Evolutionary conservation across 345 rosid species (phyloP), one percentile per base, ranked within the genome.

Genomic region (Eutrema japonicum): DNA sequence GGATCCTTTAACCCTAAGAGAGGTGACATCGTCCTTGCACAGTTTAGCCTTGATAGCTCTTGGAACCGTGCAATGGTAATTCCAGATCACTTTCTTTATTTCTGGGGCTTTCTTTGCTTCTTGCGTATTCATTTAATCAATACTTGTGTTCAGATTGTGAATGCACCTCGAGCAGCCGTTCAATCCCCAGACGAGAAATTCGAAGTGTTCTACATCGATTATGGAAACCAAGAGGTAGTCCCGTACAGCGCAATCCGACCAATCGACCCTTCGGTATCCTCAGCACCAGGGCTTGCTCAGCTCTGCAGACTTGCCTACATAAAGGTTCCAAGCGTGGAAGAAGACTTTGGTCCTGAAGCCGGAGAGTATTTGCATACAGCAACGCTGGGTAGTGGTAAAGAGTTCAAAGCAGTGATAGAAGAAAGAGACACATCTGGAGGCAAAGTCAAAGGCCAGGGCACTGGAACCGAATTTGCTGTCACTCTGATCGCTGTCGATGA

Each of bases 31-130:
- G 90, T 96, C 53, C 96, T 96, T 70, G 97, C 99, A 65, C 99
- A 90, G 81, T 90, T 88, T 81, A 92, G 98, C 61, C 87, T 88
- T 37, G 99, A 96, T 70, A 88, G 88, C 71, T 90, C 99, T 46
- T 96, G 99, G 99, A 96, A 96, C 75, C 80, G 99, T 62, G 98
- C 99, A 54, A 83, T 92, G 98, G 99, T 96, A 81, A 80, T 82
- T 47, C 10, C 3, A 38, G 0, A 64, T 61, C 63, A 13, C 41
- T 68, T 69, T 29, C 74, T 45, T 18, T 14, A 3, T 8, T 63
- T 59, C 8, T 38, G 13, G 1, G 1, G 0, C 50, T 8, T 14
- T 8, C 30, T 30, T 50, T 10, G 30, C 61, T 40, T 35, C 47
- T 12, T 50, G 38, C n/a, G 32, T 42, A 32, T 40, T 76, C 64